phyloP scores from a whole-genome alignment of 768 basidiomycete genomes.

The Pisolithus albus region DNA sequence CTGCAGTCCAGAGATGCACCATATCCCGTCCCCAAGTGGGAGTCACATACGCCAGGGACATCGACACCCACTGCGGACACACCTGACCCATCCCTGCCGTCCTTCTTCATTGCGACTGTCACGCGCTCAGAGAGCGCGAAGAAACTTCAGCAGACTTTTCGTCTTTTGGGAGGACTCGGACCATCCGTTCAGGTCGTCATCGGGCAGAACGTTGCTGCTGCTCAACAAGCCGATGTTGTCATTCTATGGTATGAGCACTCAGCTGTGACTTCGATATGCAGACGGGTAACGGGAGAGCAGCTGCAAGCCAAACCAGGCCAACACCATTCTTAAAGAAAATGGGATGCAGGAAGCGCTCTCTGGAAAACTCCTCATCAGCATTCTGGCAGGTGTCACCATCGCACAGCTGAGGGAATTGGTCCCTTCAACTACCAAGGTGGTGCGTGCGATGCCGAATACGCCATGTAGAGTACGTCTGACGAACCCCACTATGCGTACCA shows the following conservation, averaged over 20 bases:
- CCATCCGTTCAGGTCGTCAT: conserved; percentile 62
- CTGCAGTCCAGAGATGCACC: conserved; percentile 46
- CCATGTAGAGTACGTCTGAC: conserved; percentile 71
- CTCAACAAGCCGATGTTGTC: conserved; percentile 71
- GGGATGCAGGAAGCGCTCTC: conserved; percentile 81
- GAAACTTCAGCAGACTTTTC: conserved; percentile 59
- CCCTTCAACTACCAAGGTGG: conserved; percentile 67
- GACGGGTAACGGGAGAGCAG: conserved; percentile 33
- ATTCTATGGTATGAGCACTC: conserved; percentile 66
- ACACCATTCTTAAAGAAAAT: conserved; percentile 58
- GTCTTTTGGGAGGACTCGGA: conserved; percentile 51
- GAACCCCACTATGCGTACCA: neutral
- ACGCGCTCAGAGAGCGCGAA: conserved; percentile 66
- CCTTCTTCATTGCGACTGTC: conserved; percentile 83
- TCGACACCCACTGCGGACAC: conserved; percentile 52
- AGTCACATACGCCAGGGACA: conserved; percentile 66
- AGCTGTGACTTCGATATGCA: neutral
- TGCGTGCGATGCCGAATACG: conserved; percentile 98
- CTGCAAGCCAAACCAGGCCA: conserved; percentile 90
- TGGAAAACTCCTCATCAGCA: conserved; percentile 91
- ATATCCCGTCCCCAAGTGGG: conserved; percentile 46
- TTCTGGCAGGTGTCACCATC: conserved; percentile 95
- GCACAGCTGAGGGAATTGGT: conserved; percentile 73
- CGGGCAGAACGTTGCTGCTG: conserved; percentile 67
- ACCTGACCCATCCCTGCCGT: conserved; percentile 66